These are phyloP conservation scores for Pseudoturritis turrita DNA, from an alignment of 345 rosid species.

Conservation along the genomic window DNA sequence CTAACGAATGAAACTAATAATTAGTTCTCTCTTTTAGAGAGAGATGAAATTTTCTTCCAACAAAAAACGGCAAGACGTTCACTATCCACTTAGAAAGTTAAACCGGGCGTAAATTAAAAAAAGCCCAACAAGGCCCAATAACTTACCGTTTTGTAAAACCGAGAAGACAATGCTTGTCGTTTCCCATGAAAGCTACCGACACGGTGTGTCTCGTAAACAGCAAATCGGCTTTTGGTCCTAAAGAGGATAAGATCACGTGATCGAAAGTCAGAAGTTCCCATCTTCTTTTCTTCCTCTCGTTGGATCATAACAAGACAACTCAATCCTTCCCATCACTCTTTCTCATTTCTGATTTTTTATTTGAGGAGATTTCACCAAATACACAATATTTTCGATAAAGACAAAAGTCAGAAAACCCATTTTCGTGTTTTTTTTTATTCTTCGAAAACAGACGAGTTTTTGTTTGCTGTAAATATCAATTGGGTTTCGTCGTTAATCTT, in stretches of 20 bases:
- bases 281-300: conserved; percentile 7
- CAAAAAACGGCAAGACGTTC: conserved; percentile 23
- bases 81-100: not conserved
- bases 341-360: not conserved
- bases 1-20: too few relatives aligned
- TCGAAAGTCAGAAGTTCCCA: conserved; percentile 8
- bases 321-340: conserved; percentile 24
- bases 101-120: not conserved
- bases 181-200: not conserved
- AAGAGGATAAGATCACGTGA: conserved; percentile 35
- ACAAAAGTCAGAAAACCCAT: conserved; percentile 1
- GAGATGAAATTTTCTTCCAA: too few relatives aligned
- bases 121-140: not conserved
- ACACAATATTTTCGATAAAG: not conserved
- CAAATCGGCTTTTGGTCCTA: conserved; percentile 8
- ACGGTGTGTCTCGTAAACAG: conserved; percentile 17
- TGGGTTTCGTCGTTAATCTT: not conserved
- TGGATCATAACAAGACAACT: conserved; percentile 14
- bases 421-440: not conserved
- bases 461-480: not conserved
- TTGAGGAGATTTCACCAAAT: not conserved
- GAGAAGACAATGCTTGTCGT: not conserved
- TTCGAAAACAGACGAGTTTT: not conserved
- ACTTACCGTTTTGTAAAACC: not conserved
- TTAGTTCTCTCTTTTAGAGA: too few relatives aligned